These are phyloP conservation scores for Naganishia kalamii DNA, from an alignment of 768 basidiomycete genomes.

Conservation along the genomic window DNA sequence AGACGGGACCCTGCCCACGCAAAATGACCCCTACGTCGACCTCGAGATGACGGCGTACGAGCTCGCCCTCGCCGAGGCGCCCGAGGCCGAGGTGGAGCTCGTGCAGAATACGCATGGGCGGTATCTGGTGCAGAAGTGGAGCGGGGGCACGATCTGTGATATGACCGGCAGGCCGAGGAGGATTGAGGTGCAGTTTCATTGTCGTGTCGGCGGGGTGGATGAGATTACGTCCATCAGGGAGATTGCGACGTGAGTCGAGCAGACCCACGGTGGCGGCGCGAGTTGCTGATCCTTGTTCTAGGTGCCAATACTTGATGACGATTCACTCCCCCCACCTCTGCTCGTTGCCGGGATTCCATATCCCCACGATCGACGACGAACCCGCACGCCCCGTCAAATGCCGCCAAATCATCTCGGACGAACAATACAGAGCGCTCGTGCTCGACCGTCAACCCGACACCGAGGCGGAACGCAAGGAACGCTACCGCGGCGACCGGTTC, in stretches of 20 bases:
- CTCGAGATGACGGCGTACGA: slow-evolving; percentile 48
- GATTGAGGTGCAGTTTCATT: slow-evolving; percentile 97
- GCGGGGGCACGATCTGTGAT: slow-evolving; percentile 76
- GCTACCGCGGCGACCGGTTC: not conserved
- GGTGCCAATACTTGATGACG: slow-evolving; percentile 78
- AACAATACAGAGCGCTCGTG: not conserved
- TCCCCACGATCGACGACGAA: slow-evolving; percentile 25
- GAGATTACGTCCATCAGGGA: slow-evolving; percentile 86
- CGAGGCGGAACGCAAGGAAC: not conserved
- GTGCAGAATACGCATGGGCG: slow-evolving; percentile 54
- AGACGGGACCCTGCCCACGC: slow-evolving; percentile 38
- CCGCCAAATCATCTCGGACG: slow-evolving; percentile 34
- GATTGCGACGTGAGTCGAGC: slow-evolving; percentile 62
- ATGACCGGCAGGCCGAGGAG: slow-evolving; percentile 80
- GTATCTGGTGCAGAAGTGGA: slow-evolving; percentile 70
- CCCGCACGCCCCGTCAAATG: slow-evolving; percentile 33
- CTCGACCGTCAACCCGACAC: not conserved
- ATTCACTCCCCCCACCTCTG: slow-evolving; percentile 93
- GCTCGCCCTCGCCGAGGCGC: not conserved
- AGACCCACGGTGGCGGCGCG: not conserved
- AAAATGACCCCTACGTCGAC: slow-evolving; percentile 70
- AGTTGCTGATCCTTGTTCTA: not conserved
- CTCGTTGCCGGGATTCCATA: slow-evolving; percentile 80
- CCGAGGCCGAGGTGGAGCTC: slow-evolving; percentile 51
- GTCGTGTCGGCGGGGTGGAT: slow-evolving; percentile 89